Evolutionary conservation across 305 asterid species (phyloP), one percentile per base, ranked within the genome.

Genomic region (Fraxinus nigra): DNA sequence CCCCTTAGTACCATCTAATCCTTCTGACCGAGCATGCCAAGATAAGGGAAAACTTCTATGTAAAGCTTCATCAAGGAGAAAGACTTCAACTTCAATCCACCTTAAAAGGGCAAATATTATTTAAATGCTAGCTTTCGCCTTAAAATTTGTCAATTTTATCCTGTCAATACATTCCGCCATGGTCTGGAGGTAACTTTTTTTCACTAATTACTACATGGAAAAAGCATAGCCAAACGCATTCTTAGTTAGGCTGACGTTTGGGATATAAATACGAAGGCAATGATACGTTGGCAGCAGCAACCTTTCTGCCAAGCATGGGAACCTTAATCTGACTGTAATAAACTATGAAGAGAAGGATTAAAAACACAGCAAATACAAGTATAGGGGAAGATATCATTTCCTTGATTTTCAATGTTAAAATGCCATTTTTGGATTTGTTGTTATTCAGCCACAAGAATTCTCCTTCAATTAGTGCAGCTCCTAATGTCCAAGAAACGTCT

Each of bases 401-500:
- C 26, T 81, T 40, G 33, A 78, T 75, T 80, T 82, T 80, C 80
- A 85, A 79, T 40, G 77, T 24, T 0, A 87, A 84, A 54, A 81
- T 28, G 63, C 48, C 59, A 77, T 69, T 85, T 79, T 14, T 67
- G 7, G 80, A 74, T 61, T 83, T 81, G 30, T 82, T 85, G 54
- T 79, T 48, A 77, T 73, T 80, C 76, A 11, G 89, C 97, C 93
- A 89, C 37, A 88, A 69, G 74, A 87, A 89, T 20, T 87, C 92
- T 73, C 93, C 97, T 84, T 94, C 97, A 32, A 92, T 75, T 26
- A 93, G 82, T 35, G 98, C 93, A 82, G 97, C 94, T 6, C 97
- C 98, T 85, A 93, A 83, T 7, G 97, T 92, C 98, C 98, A 94
- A 54, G 97, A 88, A 81, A 93, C 79, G 33, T 94, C 95, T 32